phyloP scores from a whole-genome alignment of 768 basidiomycete genomes.

The Mycena galopus region DNA sequence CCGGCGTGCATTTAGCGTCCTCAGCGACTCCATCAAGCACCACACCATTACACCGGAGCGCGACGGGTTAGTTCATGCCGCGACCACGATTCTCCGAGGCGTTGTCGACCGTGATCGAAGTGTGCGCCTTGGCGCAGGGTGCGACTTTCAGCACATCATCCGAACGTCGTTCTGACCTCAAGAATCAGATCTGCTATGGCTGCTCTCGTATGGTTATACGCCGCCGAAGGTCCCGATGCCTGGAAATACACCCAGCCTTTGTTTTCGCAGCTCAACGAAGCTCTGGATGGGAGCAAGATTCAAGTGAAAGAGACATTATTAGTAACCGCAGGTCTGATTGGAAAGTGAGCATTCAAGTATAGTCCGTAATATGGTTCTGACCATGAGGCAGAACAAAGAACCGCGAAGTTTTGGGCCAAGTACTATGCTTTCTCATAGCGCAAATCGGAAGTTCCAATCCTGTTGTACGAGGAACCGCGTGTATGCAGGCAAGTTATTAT shows the following conservation, averaged over 20 bases:
- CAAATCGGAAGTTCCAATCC: constrained; percentile 78
- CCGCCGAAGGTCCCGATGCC: constrained; percentile 47
- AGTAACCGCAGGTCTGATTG: constrained; percentile 70
- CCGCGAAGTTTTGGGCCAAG: constrained; percentile 67
- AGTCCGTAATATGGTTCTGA: constrained; percentile 5
- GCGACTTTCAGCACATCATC: constrained; percentile 38
- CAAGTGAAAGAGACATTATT: constrained; percentile 74
- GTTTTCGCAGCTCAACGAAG: constrained; percentile 54
- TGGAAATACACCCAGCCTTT: constrained; percentile 49
- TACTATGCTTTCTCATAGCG: constrained; percentile 71
- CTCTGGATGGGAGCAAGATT: constrained; percentile 61
- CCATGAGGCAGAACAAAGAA: constrained; percentile 57
- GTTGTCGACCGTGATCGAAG: constrained; percentile 68
- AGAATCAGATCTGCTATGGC: constrained; percentile 60
- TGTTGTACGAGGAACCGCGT: constrained; percentile 76
- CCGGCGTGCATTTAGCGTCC: constrained; percentile 54
- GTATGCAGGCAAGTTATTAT: constrained; percentile 66
- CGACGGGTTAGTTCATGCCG: constrained; percentile 46
- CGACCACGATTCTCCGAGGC: constrained; percentile 60
- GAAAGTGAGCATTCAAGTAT: constrained; percentile 53
- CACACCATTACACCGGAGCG: constrained; percentile 47
- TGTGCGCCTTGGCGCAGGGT: constrained; percentile 80
- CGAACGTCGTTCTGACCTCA: background rate
- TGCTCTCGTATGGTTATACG: constrained; percentile 60
- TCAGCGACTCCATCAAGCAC: constrained; percentile 59